Evolutionary conservation across 345 rosid species (phyloP).

Genomic region (Acer yangbiense): DNA sequence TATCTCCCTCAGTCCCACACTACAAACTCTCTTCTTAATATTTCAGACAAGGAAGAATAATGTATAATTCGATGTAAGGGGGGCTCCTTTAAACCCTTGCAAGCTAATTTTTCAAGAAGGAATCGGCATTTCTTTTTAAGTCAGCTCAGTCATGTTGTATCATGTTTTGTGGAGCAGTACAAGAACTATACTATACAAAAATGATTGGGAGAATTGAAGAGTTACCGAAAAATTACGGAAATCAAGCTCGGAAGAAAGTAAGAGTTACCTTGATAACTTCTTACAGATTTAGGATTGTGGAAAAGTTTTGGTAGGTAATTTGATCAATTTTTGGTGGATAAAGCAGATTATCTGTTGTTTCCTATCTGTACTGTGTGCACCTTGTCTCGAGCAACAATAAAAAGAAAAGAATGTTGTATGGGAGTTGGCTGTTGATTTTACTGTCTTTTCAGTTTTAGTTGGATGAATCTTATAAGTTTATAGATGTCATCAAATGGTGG

Average conservation of each 20-base stretch:
- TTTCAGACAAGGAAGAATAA: conserved; percentile 47
- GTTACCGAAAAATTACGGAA: background rate
- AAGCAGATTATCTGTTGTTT: background rate
- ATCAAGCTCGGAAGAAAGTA: background rate
- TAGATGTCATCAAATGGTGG: too few relatives aligned
- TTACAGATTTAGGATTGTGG: background rate
- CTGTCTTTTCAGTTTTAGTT: too few relatives aligned
- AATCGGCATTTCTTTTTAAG: too few relatives aligned
- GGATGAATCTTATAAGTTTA: too few relatives aligned
- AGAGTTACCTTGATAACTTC: background rate
- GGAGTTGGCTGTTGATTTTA: too few relatives aligned
- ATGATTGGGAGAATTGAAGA: background rate
- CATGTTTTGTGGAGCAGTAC: background rate
- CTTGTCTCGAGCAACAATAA: background rate
- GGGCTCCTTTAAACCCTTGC: background rate
- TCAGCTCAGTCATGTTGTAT: background rate
- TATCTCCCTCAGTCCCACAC: background rate
- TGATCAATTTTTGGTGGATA: background rate
- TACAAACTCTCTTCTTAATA: background rate
- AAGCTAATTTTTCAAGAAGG: background rate
- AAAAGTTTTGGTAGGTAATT: conserved; percentile 6
- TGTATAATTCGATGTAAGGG: background rate
- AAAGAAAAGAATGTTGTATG: background rate
- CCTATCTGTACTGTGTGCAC: background rate
- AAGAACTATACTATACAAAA: background rate